Evolutionary conservation across 371 early-diverging fungal genomes (phyloP), one percentile per base, ranked within the genome.

Genomic region (Mortierella sp.): DNA sequence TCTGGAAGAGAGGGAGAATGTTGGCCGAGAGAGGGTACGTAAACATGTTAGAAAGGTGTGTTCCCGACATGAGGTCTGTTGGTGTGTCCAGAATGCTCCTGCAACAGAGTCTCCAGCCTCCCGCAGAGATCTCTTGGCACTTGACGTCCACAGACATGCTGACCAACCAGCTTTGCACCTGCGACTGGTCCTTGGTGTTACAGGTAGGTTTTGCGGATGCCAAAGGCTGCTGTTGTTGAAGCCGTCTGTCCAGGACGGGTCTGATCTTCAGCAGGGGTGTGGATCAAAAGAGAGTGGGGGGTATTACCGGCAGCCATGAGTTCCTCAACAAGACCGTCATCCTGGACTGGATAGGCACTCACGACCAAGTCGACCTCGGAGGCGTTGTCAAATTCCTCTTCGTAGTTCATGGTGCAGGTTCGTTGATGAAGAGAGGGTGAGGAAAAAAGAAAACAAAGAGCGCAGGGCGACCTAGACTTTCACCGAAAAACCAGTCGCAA

Each of bases 331-430:
- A 81, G 76, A 64, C 80, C 80, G 54, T 81, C 82, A 51, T 82
- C 84, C 58, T 82, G 72, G 63, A 72, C 86, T 57, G 86, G 85
- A 60, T 87, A 85, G 30, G 84, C 82, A 69, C 84, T 84, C 53
- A 90, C 87, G 34, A 92, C 89, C 55, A 94, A 84, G 78, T 94
- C 95, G 72, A 94, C 91, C 83, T 94, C 91, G 65, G 91, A 91
- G 63, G 87, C 90, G 79, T 91, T 86, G 67, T 93, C 93, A 66
- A 93, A 93, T 64, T 92, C 92, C 82, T 92, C 89, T 60, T 71
- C 71, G 71, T 71, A 71, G 68, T 73, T 73, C 73, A 73, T 73
- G 67, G 57, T 68, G 65, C 45, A 13, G n/a, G 54, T 41, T 39
- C 57, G 5, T 49, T 64, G 52, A 57, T 64, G 65, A 50, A 53